A percentile compares a stretch with the other conserved stretches of the same genome.
phyloP scores from a whole-genome alignment of 192 early-diverging fungal genomes.

The Rhizophagus sp. region DNA sequence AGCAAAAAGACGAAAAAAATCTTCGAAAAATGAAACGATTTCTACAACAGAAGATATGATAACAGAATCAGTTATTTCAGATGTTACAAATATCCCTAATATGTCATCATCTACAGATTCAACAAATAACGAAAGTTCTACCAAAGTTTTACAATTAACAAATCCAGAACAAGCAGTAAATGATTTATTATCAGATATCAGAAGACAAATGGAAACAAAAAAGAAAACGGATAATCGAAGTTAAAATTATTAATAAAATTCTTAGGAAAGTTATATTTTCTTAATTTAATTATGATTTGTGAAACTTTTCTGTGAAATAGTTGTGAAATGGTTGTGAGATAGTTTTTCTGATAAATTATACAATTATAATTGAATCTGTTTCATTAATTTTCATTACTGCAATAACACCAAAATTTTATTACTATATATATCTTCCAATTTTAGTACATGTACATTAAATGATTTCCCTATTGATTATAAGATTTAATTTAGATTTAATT shows the following conservation, averaged over 20 bases:
- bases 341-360: too few relatives aligned
- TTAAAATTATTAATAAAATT: neutral
- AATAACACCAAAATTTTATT: too few relatives aligned
- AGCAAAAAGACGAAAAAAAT: conserved; percentile 10
- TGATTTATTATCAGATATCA: conserved; percentile 17
- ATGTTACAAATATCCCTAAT: neutral
- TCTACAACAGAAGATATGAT: neutral
- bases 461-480: too few relatives aligned
- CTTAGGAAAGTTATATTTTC: neutral
- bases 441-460: too few relatives aligned
- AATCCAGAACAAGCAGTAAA: conserved; percentile 2
- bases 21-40: neutral
- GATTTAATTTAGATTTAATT: too few relatives aligned
- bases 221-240: neutral
- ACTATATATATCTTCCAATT: too few relatives aligned
- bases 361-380: too few relatives aligned
- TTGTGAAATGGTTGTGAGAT: too few relatives aligned
- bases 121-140: neutral
- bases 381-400: too few relatives aligned
- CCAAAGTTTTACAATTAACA: neutral
- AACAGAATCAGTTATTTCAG: too few relatives aligned
- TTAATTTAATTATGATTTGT: neutral
- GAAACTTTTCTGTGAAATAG: too few relatives aligned
- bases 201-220: conserved; percentile 13
- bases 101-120: neutral